These are phyloP conservation scores for Shiraia sp. DNA, from an alignment of 2,329 filamentous ascomycete species.

Conservation along the genomic window DNA sequence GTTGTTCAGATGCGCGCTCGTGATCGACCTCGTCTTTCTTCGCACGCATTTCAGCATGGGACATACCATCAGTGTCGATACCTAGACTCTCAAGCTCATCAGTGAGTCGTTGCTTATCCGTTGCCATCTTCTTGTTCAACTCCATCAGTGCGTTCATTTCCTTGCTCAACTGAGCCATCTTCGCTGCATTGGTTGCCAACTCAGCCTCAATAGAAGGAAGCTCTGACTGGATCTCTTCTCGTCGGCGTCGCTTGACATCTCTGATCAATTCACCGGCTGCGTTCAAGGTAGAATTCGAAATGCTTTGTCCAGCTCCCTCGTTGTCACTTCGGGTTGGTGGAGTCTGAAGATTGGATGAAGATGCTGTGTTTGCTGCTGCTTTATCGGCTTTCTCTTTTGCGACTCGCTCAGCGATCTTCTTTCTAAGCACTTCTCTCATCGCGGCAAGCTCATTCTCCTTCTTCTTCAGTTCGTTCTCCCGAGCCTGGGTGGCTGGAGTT, in stretches of 20 bases:
- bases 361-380: slow-evolving; percentile 15
- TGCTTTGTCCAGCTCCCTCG: background rate
- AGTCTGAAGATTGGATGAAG: slow-evolving; percentile 6
- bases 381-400: slow-evolving; percentile 24
- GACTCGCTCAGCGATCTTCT: slow-evolving; percentile 23
- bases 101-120: slow-evolving; percentile 49
- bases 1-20: slow-evolving; percentile 19
- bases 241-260: slow-evolving; percentile 38
- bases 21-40: slow-evolving; percentile 45
- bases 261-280: slow-evolving; percentile 2
- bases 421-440: slow-evolving; percentile 31
- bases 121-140: slow-evolving; percentile 45
- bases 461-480: slow-evolving; percentile 48
- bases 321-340: background rate
- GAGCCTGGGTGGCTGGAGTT: slow-evolving; percentile 43
- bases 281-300: background rate
- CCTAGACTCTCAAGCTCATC: slow-evolving; percentile 55
- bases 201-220: slow-evolving; percentile 53
- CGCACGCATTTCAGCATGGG: slow-evolving; percentile 50
- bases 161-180: slow-evolving; percentile 45
- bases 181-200: slow-evolving; percentile 45
- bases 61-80: slow-evolving; percentile 53
- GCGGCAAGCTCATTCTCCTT: slow-evolving; percentile 58
- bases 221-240: slow-evolving; percentile 54
- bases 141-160: slow-evolving; percentile 51